Base-by-base conservation (phyloP, 2,329 filamentous ascomycete genomes). In the Chaetomiaceae sp. region DNA sequence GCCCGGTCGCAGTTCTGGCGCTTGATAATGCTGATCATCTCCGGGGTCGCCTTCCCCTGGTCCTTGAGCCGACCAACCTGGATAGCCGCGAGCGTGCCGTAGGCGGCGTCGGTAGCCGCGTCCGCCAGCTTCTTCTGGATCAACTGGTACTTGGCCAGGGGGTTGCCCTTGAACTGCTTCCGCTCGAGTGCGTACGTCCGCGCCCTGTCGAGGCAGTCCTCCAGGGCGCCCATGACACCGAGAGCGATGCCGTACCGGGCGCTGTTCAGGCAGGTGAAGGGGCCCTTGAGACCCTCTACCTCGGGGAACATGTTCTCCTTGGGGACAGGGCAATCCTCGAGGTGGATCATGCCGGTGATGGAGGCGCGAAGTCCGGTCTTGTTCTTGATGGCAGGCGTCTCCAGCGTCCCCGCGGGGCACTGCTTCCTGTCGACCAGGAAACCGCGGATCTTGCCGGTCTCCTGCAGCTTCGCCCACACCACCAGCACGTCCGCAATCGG, bases 21-120 rank as follows among this genome's bases (percentile, higher is more conserved):
- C 79, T 99, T 99, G 66, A 97, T 84, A 88, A 99, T 81, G 67
- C 81, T 84, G 63, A 99, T 95, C 92, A 97, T 97, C 74, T 99
- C 93, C 6, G 93, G 91, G 3, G 86, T 84, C 20, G 81, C 83
- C 69, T 89, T 88, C 57, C 91, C 91, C 66, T 89, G 83, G 62
- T 97, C 92, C 78, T 96, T 97, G 51, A 97, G 80, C 55, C 92
- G 78, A 46, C 90, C 91, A 31, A 97, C 92, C 70, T 99, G 93
- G 51, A 89, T 82, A 7, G 89, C 86, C 6, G 93, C 93, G 48
- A 96, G 73, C n/a, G 89, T 87, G 38, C 93, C 93, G 65, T 87
- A 97, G 1, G 91, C 86, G 2, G 87, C 89, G 68, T 99, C 93
- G 0, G 92, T 96, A 4, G 82, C 77, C 1, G 93, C 93, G 68